Base-by-base conservation (phyloP, 352 stramenopile genomes). In the Globisporangium abappressorium region DNA sequence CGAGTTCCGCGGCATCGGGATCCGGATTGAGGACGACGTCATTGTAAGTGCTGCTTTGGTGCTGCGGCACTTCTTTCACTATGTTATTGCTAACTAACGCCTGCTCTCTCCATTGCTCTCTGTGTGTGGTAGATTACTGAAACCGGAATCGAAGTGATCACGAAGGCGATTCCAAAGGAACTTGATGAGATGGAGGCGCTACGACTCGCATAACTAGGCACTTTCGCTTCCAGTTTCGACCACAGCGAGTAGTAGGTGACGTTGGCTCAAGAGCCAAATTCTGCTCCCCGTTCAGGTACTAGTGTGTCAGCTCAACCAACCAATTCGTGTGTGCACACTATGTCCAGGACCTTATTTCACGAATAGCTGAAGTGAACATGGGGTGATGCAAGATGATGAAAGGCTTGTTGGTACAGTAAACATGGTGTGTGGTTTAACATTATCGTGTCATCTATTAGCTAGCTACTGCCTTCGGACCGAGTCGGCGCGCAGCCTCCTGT, bases 11-110 rank as follows among this genome's bases (percentile, higher is more conserved):
- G 87, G 87, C 43, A 90, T 95, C 22, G 87, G 87, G 51, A 92
- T 95, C 68, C 87, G 87, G 38, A 95, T 95, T 58, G 87, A 95
- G 76, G 87, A 95, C 69, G 87, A 95, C 59, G 80, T 95, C 64
- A 79, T 93, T 61, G 87, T 95, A 78, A 53, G 84, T 77, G 2
- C 34, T 30, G n/a, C 41, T 5, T 57, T 7, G 9, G 18, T 33
- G 24, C 30, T 24, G 49, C 49, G 18, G 8, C 5, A 4, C 3
- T 55, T 6, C 3, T 18, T 57, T 24, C 24, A 9, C 28, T 34
- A 11, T 34, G 22, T 1, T 15, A 12, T 20, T 26, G 24, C 54
- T 59, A 60, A 60, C 20, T 33, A 58, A 12, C 3, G 7, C 43
- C n/a, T 61, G 64, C 30, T 62, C 12, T 65, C 38, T 20, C 5